A percentile compares a stretch with the other conserved stretches of the same genome.
Evolutionary conservation across 257 asterid species (phyloP).

Genomic region (Solanum appendiculatum): DNA sequence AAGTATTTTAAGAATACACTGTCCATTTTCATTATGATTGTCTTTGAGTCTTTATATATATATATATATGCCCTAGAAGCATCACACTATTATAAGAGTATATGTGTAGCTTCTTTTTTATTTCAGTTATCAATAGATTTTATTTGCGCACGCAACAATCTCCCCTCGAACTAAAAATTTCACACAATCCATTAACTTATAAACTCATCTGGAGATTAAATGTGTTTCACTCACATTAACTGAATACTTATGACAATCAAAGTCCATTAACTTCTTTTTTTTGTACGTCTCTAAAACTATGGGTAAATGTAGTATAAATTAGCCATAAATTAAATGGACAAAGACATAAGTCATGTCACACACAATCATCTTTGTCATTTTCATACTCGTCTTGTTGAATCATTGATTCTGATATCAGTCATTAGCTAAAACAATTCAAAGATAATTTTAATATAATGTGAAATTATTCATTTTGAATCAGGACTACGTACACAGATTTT

Average conservation of each 20-base stretch:
- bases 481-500: accelerated
- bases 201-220: neutral
- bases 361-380: neutral
- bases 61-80: too few relatives aligned
- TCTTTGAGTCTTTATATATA: too few relatives aligned
- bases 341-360: neutral
- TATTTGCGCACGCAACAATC: neutral
- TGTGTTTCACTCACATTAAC: neutral
- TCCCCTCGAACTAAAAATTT: too few relatives aligned
- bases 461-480: neutral
- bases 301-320: neutral
- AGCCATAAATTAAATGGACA: neutral
- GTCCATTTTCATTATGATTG: too few relatives aligned
- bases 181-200: neutral
- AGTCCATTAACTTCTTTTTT: neutral
- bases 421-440: neutral
- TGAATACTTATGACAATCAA: neutral
- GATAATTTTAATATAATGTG: neutral
- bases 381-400: neutral
- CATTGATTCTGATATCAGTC: neutral
- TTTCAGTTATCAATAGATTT: neutral
- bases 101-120: neutral
- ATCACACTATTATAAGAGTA: too few relatives aligned
- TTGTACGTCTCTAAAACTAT: neutral
- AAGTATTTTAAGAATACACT: too few relatives aligned